Evolutionary conservation across 768 basidiomycete species (phyloP).

Genomic region (Panaeolus cyanescens): DNA sequence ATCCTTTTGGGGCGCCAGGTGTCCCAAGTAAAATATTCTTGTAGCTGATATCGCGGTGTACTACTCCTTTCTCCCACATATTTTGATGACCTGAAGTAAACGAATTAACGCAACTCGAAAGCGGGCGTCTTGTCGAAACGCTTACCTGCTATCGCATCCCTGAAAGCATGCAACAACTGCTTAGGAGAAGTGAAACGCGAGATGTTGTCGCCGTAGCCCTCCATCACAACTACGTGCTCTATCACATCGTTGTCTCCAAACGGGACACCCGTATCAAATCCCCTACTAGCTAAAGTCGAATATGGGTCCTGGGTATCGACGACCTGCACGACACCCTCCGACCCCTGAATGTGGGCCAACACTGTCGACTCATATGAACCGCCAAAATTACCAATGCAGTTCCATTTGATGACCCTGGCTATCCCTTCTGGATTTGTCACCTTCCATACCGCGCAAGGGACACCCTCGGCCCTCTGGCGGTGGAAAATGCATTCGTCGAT

Average conservation of each 20-base stretch:
- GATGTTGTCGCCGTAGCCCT: not conserved
- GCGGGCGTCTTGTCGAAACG: not conserved
- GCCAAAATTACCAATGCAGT: not conserved
- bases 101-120: not conserved
- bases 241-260: not conserved
- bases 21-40: not conserved
- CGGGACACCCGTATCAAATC: not conserved
- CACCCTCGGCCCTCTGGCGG: not conserved
- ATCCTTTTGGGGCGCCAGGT: not conserved
- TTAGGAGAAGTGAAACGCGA: not conserved
- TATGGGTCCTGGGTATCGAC: not conserved
- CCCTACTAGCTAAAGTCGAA: not conserved
- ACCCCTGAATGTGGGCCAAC: not conserved
- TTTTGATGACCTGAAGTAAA: not conserved
- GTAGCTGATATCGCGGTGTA: not conserved
- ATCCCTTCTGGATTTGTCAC: not conserved
- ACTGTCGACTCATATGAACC: not conserved
- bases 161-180: not conserved
- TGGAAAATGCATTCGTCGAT: not conserved
- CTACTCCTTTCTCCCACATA: not conserved
- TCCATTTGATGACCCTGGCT: not conserved
- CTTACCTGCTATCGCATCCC: not conserved
- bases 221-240: not conserved
- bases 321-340: not conserved
- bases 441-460: not conserved